Percentiles rank a stretch among this genome's conserved stretches.
These are phyloP conservation scores for Fraxinus excelsior DNA, from an alignment of 257 asterid genomes.

Conservation along the genomic window DNA sequence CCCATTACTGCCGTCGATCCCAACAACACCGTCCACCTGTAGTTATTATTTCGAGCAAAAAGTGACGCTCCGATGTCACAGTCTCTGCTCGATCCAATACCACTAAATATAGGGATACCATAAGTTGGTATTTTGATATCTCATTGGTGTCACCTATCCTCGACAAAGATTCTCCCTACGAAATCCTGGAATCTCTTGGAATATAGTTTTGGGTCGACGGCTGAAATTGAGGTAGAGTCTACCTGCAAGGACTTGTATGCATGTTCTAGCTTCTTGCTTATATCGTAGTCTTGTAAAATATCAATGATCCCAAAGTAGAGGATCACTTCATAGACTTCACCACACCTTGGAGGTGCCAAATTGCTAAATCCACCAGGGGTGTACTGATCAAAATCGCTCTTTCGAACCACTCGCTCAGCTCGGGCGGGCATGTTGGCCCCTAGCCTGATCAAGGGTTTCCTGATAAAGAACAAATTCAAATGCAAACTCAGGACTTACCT, in stretches of 20 bases:
- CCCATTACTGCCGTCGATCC: not conserved
- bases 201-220: conserved; percentile 90
- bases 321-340: conserved; percentile 74
- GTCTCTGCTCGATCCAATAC: not conserved
- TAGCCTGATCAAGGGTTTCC: conserved; percentile 79
- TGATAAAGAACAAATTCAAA: conserved; percentile 27
- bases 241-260: conserved; percentile 92
- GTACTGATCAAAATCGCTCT: conserved; percentile 78
- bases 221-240: conserved; percentile 85
- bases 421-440: conserved; percentile 99
- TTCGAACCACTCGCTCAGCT: conserved; percentile 72
- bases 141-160: conserved; percentile 54
- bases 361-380: conserved; percentile 50
- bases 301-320: conserved; percentile 93
- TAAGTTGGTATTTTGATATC: not conserved
- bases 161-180: conserved; percentile 71
- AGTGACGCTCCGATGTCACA: not conserved
- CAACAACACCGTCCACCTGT: not conserved
- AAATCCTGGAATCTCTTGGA: conserved; percentile 87
- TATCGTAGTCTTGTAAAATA: conserved; percentile 88
- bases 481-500: conserved; percentile 4
- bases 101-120: not conserved
- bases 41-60: not conserved
- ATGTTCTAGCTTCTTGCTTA: conserved; percentile 91
- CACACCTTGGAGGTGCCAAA: conserved; percentile 46